phyloP scores from a whole-genome alignment of 2,329 filamentous ascomycete genomes.

The Fusarium succisae region DNA sequence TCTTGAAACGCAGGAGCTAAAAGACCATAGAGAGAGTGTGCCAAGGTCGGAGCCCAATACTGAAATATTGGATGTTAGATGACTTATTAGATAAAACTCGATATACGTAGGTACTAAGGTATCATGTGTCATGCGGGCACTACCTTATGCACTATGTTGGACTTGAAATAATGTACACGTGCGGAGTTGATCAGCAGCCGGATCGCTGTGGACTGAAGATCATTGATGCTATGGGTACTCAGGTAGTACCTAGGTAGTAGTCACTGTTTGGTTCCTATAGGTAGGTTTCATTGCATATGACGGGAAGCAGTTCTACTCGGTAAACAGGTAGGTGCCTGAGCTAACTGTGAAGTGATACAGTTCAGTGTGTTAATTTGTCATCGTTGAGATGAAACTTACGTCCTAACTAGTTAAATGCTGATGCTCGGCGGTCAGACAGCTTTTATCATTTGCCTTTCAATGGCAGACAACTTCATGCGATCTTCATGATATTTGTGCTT shows the following conservation, averaged over 20 bases:
- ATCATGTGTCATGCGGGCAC: conserved; percentile 11
- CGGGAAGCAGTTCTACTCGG: not conserved
- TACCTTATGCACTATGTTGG: not conserved
- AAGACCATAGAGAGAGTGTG: not conserved
- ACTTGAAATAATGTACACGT: conserved; percentile 8
- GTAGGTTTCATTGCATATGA: not conserved
- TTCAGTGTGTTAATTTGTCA: not conserved
- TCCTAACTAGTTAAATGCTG: not conserved
- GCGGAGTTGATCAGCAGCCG: conserved; percentile 26
- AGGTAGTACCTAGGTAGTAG: too few relatives aligned
- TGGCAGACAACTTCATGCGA: not conserved
- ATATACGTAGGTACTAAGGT: not conserved
- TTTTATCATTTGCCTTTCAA: not conserved
- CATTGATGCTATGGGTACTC: not conserved
- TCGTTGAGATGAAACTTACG: not conserved
- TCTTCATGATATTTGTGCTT: not conserved
- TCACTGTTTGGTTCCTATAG: not conserved
- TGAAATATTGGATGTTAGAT: not conserved
- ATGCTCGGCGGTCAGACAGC: not conserved
- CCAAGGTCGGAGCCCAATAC: not conserved
- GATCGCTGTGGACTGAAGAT: conserved; percentile 21
- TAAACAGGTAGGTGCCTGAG: not conserved
- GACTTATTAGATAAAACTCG: not conserved
- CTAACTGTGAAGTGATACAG: not conserved
- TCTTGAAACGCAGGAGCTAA: not conserved